Conservation (phyloP, 225 moss, liverwort and hornwort genomes). For the Rhytidiadelphus loreus region DNA sequence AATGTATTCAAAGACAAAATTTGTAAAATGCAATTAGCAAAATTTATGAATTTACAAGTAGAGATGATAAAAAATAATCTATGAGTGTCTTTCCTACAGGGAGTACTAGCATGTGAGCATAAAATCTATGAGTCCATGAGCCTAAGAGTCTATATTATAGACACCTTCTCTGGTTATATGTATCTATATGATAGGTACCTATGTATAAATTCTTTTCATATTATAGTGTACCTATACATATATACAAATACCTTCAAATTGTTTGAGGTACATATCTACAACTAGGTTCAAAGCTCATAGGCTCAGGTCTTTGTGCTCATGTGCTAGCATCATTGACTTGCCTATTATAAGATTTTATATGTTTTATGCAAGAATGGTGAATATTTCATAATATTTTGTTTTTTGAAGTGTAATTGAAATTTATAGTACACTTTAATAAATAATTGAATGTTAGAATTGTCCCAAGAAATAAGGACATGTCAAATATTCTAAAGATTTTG, state of each 20-base stretch:
- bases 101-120: too few relatives aligned
- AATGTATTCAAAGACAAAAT: not conserved
- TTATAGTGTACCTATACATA: too few relatives aligned
- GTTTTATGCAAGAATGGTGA: not conserved
- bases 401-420: not conserved
- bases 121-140: too few relatives aligned
- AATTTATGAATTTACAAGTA: not conserved
- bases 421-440: not conserved
- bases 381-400: not conserved
- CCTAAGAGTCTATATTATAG: too few relatives aligned
- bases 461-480: not conserved
- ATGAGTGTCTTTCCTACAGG: not conserved
- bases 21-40: not conserved
- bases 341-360: not conserved
- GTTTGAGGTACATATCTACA: too few relatives aligned
- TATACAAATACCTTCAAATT: too few relatives aligned
- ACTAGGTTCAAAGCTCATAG: too few relatives aligned
- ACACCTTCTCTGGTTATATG: too few relatives aligned
- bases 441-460: not conserved
- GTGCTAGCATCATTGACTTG: too few relatives aligned
- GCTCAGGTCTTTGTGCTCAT: too few relatives aligned
- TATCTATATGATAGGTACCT: too few relatives aligned
- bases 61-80: not conserved
- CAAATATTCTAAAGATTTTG: not conserved
- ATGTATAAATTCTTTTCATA: too few relatives aligned